These are phyloP conservation scores for Dactylellina sp. DNA, from an alignment of 2,329 filamentous ascomycete species.

Conservation along the genomic window DNA sequence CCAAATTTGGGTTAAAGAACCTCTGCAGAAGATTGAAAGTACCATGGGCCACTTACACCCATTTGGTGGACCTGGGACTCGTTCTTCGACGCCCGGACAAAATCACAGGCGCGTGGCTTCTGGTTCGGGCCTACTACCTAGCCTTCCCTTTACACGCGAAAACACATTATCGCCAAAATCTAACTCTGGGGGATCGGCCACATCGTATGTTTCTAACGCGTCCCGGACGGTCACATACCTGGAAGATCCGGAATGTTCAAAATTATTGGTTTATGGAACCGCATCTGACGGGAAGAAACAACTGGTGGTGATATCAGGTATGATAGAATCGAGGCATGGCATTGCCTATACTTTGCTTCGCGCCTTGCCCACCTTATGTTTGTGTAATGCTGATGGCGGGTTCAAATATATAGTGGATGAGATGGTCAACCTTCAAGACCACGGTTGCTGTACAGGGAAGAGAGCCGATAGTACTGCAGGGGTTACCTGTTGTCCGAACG, in stretches of 20 bases:
- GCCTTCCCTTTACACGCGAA: background rate
- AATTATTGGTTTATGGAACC: constrained; percentile 25
- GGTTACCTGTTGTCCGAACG: constrained; percentile 21
- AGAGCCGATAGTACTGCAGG: background rate
- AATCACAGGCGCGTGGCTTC: background rate
- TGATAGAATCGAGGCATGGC: background rate
- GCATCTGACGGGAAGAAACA: constrained; percentile 2
- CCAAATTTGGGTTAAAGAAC: constrained; percentile 20
- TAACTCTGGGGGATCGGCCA: background rate
- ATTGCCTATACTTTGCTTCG: background rate
- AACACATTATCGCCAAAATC: background rate
- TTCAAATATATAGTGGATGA: constrained; percentile 13
- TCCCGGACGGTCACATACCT: constrained; percentile 11
- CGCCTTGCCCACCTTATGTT: no score
- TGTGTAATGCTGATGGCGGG: no score
- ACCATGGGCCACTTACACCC: background rate
- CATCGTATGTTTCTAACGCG: constrained; percentile 6
- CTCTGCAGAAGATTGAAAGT: background rate
- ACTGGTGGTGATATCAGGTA: constrained; percentile 15
- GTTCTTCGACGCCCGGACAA: background rate
- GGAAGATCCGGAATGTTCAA: constrained; percentile 20
- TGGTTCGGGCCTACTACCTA: background rate
- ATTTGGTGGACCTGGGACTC: background rate
- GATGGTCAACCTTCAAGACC: background rate
- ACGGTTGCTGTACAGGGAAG: constrained; percentile 17